These are phyloP conservation scores for Simplicillium sp. DNA, from an alignment of 2,329 filamentous ascomycete genomes.

Conservation along the genomic window DNA sequence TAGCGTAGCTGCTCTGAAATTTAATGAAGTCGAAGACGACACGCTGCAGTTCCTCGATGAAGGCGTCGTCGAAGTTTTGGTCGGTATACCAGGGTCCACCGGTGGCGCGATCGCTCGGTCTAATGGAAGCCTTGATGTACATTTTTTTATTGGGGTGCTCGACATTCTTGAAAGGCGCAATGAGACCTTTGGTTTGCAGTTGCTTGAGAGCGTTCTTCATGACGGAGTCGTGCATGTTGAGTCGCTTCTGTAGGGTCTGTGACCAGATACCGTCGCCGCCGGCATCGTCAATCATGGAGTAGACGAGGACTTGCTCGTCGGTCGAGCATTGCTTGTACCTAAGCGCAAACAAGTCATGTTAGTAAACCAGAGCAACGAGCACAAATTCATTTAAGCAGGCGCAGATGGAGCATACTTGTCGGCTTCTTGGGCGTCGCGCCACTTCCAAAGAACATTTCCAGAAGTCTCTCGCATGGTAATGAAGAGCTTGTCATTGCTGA, in stretches of 20 bases:
- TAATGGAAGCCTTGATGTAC: constrained; percentile 83
- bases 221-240: constrained; percentile 75
- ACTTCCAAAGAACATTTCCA: constrained; percentile 40
- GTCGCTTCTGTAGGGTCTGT: constrained; percentile 68
- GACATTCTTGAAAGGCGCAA: constrained; percentile 85
- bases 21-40: constrained; percentile 68
- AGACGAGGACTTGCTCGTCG: constrained; percentile 76
- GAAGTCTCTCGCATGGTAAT: constrained; percentile 31
- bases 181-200: constrained; percentile 71
- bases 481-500: constrained; percentile 53
- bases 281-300: constrained; percentile 78
- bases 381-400: constrained; percentile 1
- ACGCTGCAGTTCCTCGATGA: constrained; percentile 69
- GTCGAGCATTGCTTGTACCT: constrained; percentile 52
- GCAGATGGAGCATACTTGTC: constrained; percentile 39
- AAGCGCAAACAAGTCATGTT: not conserved
- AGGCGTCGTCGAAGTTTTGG: constrained; percentile 77
- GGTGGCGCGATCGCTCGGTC: constrained; percentile 80
- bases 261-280: constrained; percentile 86
- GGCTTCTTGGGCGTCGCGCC: constrained; percentile 50
- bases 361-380: not conserved
- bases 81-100: constrained; percentile 94
- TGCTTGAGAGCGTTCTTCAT: constrained; percentile 76
- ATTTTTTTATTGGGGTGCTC: constrained; percentile 88
- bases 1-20: constrained; percentile 58